Percentiles rank a stretch among this genome's conserved stretches.
These are phyloP conservation scores for Penicillium verrucosum DNA, from an alignment of 2,329 filamentous ascomycete genomes.

Conservation along the genomic window DNA sequence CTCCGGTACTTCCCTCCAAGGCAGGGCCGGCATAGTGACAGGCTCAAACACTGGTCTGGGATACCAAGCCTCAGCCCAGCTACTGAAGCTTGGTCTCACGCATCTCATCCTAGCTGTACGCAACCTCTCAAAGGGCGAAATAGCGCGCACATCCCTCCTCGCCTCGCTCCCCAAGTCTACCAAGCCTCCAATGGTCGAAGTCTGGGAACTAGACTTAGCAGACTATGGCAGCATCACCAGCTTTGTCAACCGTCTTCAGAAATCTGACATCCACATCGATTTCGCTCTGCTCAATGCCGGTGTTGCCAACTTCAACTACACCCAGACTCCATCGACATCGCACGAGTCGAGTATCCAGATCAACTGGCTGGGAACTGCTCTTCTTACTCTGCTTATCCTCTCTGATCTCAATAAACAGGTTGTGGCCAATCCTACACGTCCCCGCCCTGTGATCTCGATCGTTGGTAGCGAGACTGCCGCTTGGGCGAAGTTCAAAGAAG, in stretches of 20 bases:
- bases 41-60: constrained; percentile 50
- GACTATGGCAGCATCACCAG: constrained; percentile 38
- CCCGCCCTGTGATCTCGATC: neutral
- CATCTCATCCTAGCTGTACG: constrained; percentile 49
- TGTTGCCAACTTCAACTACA: constrained; percentile 16
- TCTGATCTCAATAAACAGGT: no score
- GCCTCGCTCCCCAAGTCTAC: constrained; percentile 28
- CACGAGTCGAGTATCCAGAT: constrained; percentile 28
- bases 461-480: constrained; percentile 1
- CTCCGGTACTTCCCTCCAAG: constrained; percentile 33
- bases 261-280: constrained; percentile 32
- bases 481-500: neutral
- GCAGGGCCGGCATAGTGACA: constrained; percentile 47
- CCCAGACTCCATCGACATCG: neutral
- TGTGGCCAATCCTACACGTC: neutral
- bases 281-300: constrained; percentile 41
- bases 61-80: constrained; percentile 45
- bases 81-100: constrained; percentile 39
- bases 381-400: no score
- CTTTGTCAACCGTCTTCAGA: constrained; percentile 33
- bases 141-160: constrained; percentile 40
- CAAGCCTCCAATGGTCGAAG: constrained; percentile 37
- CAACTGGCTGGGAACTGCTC: constrained; percentile 20
- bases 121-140: constrained; percentile 43
- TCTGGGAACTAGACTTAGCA: constrained; percentile 47